phyloP scores from a whole-genome alignment of 306 rosid genomes.

The Cotoneaster glaucophyllus region DNA sequence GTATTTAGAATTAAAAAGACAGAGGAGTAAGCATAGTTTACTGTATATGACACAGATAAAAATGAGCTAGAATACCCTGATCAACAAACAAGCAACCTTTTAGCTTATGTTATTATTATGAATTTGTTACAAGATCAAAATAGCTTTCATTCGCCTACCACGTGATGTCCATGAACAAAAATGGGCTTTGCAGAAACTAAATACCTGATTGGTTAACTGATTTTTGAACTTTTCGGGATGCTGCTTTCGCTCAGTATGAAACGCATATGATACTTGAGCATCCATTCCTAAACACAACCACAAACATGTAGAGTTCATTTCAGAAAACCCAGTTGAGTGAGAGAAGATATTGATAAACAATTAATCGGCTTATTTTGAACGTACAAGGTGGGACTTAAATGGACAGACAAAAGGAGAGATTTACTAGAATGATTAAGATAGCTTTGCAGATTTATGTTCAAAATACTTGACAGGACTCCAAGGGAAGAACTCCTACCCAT shows the following conservation, averaged over 20 bases:
- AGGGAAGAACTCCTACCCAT: conserved; percentile 63
- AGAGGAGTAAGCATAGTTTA: conserved; percentile 3
- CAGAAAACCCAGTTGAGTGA: not conserved
- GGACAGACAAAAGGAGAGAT: not conserved
- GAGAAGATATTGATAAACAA: not conserved
- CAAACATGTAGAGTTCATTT: not conserved
- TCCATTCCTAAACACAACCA: conserved; percentile 66
- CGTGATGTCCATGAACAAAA: not conserved
- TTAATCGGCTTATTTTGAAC: not conserved
- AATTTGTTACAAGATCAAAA: not conserved
- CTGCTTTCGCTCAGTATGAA: conserved; percentile 88
- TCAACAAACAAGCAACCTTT: not conserved
- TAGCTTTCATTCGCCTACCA: too few relatives aligned
- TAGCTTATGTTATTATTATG: not conserved
- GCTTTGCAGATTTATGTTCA: conserved; percentile 11
- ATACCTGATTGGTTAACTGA: conserved; percentile 82
- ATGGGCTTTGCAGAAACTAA: conserved; percentile 2
- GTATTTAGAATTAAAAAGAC: conserved; percentile 16
- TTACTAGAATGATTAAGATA: not conserved
- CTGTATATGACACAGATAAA: not conserved
- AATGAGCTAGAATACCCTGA: not conserved
- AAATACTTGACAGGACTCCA: conserved; percentile 6
- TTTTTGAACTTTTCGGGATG: conserved; percentile 90
- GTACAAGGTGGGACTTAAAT: not conserved
- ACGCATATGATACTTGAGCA: conserved; percentile 94